Base-by-base conservation (phyloP, 2,329 filamentous ascomycete species). In the Venturia pyrina region DNA sequence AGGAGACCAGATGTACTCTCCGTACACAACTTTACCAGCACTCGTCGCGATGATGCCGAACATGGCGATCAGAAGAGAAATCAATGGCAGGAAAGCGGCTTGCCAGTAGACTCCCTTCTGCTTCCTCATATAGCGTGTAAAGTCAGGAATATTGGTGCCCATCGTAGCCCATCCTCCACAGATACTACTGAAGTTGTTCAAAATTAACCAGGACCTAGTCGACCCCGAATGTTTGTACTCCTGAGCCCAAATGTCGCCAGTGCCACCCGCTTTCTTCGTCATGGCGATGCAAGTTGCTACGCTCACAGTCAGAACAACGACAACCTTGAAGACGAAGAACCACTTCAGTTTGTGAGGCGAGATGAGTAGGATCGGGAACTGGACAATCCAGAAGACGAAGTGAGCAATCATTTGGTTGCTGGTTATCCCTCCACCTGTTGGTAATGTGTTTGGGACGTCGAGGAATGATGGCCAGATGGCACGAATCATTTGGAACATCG, bases 371-470 rank as follows among this genome's bases (percentile, higher is more conserved):
- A 67, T 32, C 10, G 66, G 66, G 32, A 67, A 48, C n/a, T 67
- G 65, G 8, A 67, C 34, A 8, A 46, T 46, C 66, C 66, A 67
- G 48, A 67, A 63, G 15, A 67, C 6, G 40, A 67, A 67, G 57
- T 66, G 56, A 19, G 73, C 75, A 61, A 80, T 72, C 74, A 82
- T 79, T 17, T 77, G 75, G 53, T 75, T 75, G 0, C 77, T 79
- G 19, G 79, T 78, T 70, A 81, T 80, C 21, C 78, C 78, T 66
- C 79, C 73, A 3, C 71, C 72, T 2, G 10, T 40, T 28, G 64
- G 59, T 1, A 66, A 11, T 10, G 21, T 24, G 43, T 66, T 66
- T 21, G 57, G 57, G 32, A 66, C 53, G 41, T 63, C 34, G 24
- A 34, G 40, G 28, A 28, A 66, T 24, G 40, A 40, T 34, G 64